Percentiles rank a stretch among this genome's conserved stretches.
Conservation (phyloP, 805 yeast genomes). For the Starmerella potacharoeniae region DNA sequence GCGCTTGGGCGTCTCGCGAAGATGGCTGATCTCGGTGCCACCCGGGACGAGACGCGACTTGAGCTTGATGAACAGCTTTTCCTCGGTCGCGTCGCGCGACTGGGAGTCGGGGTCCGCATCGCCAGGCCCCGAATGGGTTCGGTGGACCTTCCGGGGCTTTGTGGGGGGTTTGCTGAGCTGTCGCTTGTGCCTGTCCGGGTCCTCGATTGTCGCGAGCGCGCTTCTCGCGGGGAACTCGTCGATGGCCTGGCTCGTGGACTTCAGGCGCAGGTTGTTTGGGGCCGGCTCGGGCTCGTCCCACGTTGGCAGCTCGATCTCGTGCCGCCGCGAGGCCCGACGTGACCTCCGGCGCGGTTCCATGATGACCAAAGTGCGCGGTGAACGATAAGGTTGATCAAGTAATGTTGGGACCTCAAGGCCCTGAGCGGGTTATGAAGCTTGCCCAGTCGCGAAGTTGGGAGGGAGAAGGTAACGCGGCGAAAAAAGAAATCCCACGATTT, state of each 20-base stretch:
- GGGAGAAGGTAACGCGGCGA: background rate
- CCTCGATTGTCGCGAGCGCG: slow-evolving; percentile 13
- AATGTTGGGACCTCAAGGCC: background rate
- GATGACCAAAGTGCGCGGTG: slow-evolving; percentile 4
- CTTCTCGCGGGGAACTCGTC: slow-evolving; percentile 6
- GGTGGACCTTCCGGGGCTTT: background rate
- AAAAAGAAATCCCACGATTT: background rate
- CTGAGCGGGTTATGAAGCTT: too few relatives aligned
- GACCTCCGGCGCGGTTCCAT: slow-evolving; percentile 2
- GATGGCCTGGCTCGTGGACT: slow-evolving; percentile 11
- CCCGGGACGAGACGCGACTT: slow-evolving; percentile 22
- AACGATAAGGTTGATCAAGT: slow-evolving; percentile 3
- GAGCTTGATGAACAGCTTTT: slow-evolving; percentile 7
- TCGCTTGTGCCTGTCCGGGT: slow-evolving; percentile 11
- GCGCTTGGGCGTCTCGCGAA: slow-evolving; percentile 9
- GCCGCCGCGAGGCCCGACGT: background rate
- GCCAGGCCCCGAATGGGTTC: background rate
- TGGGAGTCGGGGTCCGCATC: background rate
- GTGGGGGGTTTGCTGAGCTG: slow-evolving; percentile 1
- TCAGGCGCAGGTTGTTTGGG: background rate
- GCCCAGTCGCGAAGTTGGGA: background rate
- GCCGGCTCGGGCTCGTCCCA: slow-evolving; percentile 12
- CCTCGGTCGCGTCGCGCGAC: slow-evolving; percentile 2
- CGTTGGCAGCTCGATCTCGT: background rate
- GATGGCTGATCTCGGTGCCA: slow-evolving; percentile 1